A percentile compares a stretch with the other conserved stretches of the same genome.
phyloP scores from a whole-genome alignment of 1,284 basidiomycete genomes.

The Ustilago bromivora region DNA sequence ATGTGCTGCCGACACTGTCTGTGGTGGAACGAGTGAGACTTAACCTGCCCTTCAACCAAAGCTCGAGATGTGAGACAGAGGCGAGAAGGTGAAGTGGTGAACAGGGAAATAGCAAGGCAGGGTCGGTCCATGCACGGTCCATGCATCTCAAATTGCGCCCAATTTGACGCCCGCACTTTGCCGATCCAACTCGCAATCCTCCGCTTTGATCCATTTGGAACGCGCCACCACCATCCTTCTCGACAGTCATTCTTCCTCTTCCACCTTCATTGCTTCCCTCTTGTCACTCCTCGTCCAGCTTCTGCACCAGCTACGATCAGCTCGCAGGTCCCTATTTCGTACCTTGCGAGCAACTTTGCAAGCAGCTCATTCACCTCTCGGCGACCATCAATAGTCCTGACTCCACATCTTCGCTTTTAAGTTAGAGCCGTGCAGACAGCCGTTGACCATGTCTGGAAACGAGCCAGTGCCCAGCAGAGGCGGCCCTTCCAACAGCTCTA shows the following conservation, averaged over 20 bases:
- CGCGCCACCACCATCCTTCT: conserved; percentile 8
- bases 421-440: background rate
- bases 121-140: background rate
- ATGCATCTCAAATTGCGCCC: conserved; percentile 9
- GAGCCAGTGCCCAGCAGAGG: conserved; percentile 29
- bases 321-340: background rate
- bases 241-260: background rate
- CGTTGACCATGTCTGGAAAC: conserved; percentile 1
- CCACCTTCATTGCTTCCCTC: background rate
- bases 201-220: conserved; percentile 2
- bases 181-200: conserved; percentile 7
- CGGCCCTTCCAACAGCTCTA: conserved; percentile 17
- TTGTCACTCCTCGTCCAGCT: background rate
- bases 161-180: conserved; percentile 18
- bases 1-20: background rate
- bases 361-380: background rate
- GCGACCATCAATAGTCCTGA: background rate
- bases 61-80: conserved; percentile 3
- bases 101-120: background rate
- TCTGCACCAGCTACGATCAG: background rate
- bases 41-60: background rate
- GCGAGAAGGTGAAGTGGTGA: background rate
- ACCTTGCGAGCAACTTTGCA: background rate
- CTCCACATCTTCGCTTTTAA: background rate
- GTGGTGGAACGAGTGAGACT: background rate